Evolutionary conservation across 306 rosid genomes (phyloP), one percentile per base, ranked within the genome.

Genomic region (Vachellia collinsii): DNA sequence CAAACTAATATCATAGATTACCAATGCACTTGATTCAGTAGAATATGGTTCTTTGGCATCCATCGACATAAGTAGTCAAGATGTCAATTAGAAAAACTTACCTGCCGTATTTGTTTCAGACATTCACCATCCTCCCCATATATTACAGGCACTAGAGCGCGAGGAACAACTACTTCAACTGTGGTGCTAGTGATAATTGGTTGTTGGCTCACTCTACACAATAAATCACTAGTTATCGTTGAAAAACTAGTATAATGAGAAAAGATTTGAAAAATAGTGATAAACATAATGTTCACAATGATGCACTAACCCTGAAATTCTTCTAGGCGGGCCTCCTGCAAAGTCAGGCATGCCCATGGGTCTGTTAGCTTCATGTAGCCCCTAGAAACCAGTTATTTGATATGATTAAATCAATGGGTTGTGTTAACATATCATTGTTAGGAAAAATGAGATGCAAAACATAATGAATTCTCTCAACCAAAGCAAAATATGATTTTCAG

Each of bases 111-210:
- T 87, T 93, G 99, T 82, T 84, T 96, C 87, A 96, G 84, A 87
- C 99, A 96, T 89, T 92, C 98, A 80, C 97, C 99, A 85, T 96
- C 93, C 84, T 93, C 99, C 42, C 98, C 99, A 77, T 85, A 88
- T 77, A 96, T 90, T 68, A 68, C 84, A 19, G 98, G 93, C 82
- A 96, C 98, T 80, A 92, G 25, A 39, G 85, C 77, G 65, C 88
- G 89, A 81, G 99, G 99, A 81, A 96, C 98, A 44, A 89, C 91
- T 54, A 93, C 99, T 89, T 96, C 97, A 85, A 96, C 89, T 65
- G 96, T 93, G 76, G 98, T 91, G 82, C 87, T 93, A 34, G 98
- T 88, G 81, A 96, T 89, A 59, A 91, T 80, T 43, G 99, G 91
- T 75, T 84, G 83, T 37, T 86, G 97, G 89, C 86, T 84, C 76